Base-by-base conservation (phyloP, 1,284 basidiomycete species). In the Puccinia sorghi region DNA sequence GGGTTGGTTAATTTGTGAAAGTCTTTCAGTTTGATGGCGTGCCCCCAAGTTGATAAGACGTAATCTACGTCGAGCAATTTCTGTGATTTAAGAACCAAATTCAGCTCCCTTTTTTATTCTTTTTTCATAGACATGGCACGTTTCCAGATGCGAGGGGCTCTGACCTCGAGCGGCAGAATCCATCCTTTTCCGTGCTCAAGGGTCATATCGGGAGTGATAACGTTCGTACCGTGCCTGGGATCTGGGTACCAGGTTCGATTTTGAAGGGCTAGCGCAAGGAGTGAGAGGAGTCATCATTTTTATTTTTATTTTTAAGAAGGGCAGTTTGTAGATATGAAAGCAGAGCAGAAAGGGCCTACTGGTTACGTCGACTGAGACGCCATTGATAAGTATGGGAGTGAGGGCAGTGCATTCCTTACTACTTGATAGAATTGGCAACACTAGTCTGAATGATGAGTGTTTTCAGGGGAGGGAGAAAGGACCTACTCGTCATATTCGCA, bases 401-500 rank as follows among this genome's bases (percentile, higher is more conserved):
- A 78, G 56, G 15, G 64, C 66, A 22, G 76, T 56, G 41, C 76
- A 78, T 39, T 70, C 67, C 54, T 71, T 22, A 54, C 74, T 78
- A 20, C 59, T 61, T 39, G 25, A 48, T 12, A 54, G 43, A 20
- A 70, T 20, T 56, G 25, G 22, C 50, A 54, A 56, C n/a, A n/a
- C n/a, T 12, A 48, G n/a, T 15, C 32, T 56, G 39, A 64, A 64
- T 11, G 22, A 2, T 59, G 5, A 12, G 6, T 41, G 9, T 63
- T 27, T 57, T 57, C 9, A 27, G n/a, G 8, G 59, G n/a, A 59
- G 57, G 20, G 25, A 4, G 32, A 32, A 39, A 77, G 3, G 4
- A 52, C 76, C 39, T 43, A 78, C 76, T 71, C 67, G 11, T 43
- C 52, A 54, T 70, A 78, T 59, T 78, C 76, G 27, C 76, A 78